phyloP scores from a whole-genome alignment of 805 yeast species.

The Myxozyma sirexii region DNA sequence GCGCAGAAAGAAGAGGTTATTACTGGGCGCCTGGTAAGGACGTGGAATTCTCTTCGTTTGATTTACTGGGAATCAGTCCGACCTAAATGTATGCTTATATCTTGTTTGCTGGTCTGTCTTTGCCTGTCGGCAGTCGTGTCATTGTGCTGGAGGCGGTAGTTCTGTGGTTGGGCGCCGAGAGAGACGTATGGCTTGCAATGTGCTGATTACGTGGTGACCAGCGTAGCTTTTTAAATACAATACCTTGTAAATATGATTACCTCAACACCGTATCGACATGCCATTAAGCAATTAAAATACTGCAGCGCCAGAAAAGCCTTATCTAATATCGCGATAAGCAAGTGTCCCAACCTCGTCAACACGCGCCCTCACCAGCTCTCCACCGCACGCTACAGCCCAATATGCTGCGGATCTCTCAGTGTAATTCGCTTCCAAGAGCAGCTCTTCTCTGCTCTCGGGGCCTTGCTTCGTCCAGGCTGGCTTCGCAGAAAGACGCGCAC shows the following conservation, averaged over 20 bases:
- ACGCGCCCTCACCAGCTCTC: background rate
- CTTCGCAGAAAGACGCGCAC: background rate
- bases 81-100: conserved; percentile 11
- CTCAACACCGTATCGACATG: too few species aligned
- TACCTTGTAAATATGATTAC: too few species aligned
- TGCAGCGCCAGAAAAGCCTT: too few species aligned
- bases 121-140: too few species aligned
- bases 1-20: conserved; percentile 10
- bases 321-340: background rate
- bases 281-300: too few species aligned
- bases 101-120: background rate
- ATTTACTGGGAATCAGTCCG: conserved; percentile 28
- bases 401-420: background rate
- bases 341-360: background rate
- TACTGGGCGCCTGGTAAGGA: conserved; percentile 32
- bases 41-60: conserved; percentile 11
- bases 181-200: too few species aligned
- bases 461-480: too few species aligned
- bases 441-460: background rate
- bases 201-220: too few species aligned
- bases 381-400: too few species aligned
- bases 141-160: background rate
- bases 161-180: too few species aligned
- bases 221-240: too few species aligned
- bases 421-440: background rate